Evolutionary conservation across 2,329 filamentous ascomycete species (phyloP), one percentile per base, ranked within the genome.

Genomic region (Aureobasidium sp.): DNA sequence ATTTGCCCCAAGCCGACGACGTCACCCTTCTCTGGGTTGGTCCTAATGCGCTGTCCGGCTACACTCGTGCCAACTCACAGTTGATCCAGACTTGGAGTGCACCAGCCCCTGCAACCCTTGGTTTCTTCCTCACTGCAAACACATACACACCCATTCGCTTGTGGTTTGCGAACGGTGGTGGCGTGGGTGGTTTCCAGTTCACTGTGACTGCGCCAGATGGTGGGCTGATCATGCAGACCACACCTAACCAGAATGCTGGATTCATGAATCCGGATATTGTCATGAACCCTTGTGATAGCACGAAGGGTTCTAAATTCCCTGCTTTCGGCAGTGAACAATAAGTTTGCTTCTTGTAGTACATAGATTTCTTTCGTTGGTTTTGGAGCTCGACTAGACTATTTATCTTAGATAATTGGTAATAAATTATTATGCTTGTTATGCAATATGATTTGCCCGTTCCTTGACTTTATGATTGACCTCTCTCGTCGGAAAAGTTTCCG

Each of bases 1-100:
- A 53, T 21, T 34, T 67, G 9, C 63, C 62, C 2, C 50, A 59
- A 11, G 61, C 64, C n/a, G 69, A 70, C 30, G 68, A 70, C 32
- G 65, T 68, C 25, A 64, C 64, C 2, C 52, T 69, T 3, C 42
- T 69, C n/a, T 70, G 68, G 69, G 29, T 70, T 10, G 68, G 67
- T 7, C 15, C 62, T n/a, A 64, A 63, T 16, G 68, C 67, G 2
- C 63, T 67, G 45, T 62, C 60, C 1, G 68, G 68, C 11, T 69
- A 65, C 63, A 67, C 59, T 5, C 50, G 64, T 8, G 37, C 63
- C 8, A 66, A 66, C 11, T 55, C 64, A 0, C 53, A 75, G 3
- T 9, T 64, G 21, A 30, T 52, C 7, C 42, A 57, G 9, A 39
- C 21, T n/a, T 64, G 11, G 21, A 49, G 60, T 25, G 36, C 39